Percentiles rank a stretch among this genome's conserved stretches.
Conservation (phyloP, 148 eudicot genomes). For the Rhododendron griersonianum region DNA sequence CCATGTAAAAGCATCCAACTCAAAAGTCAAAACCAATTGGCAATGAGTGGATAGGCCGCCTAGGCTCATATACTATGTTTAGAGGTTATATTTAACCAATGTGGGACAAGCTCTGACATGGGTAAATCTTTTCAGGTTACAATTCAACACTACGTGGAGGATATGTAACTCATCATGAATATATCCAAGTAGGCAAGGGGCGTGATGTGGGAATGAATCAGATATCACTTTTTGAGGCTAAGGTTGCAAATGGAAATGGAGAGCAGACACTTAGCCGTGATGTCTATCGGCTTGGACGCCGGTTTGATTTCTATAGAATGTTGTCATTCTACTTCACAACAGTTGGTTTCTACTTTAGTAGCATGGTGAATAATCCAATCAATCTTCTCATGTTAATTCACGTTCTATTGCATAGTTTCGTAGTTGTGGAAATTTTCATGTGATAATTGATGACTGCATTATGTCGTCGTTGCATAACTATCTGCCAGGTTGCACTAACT, state of each 20-base stretch:
- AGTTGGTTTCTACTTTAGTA: constrained; percentile 93
- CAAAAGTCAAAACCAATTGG: too few species aligned
- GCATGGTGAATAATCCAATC: constrained; percentile 53
- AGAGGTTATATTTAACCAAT: too few species aligned
- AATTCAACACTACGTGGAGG: constrained; percentile 94
- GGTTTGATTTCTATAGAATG: constrained; percentile 96
- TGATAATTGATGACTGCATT: not conserved
- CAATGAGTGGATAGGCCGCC: too few species aligned
- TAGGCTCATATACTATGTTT: too few species aligned
- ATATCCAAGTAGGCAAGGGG: constrained; percentile 98
- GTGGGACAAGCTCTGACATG: too few species aligned
- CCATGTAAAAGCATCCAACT: too few species aligned
- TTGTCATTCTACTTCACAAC: constrained; percentile 95
- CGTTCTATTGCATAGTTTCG: not conserved
- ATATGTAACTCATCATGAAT: constrained; percentile 91
- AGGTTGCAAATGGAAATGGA: constrained; percentile 99
- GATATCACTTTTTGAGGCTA: constrained; percentile 93
- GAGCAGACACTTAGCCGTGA: constrained; percentile 99
- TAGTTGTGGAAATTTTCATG: not conserved
- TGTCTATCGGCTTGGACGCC: constrained; percentile 91
- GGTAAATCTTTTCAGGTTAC: constrained; percentile 46
- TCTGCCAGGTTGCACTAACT: not conserved
- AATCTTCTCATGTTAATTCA: not conserved
- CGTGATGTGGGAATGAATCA: constrained; percentile 99
- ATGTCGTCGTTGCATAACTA: not conserved